Base-by-base conservation (phyloP, 2,329 filamentous ascomycete genomes). In the Mycosphaerella sp. region DNA sequence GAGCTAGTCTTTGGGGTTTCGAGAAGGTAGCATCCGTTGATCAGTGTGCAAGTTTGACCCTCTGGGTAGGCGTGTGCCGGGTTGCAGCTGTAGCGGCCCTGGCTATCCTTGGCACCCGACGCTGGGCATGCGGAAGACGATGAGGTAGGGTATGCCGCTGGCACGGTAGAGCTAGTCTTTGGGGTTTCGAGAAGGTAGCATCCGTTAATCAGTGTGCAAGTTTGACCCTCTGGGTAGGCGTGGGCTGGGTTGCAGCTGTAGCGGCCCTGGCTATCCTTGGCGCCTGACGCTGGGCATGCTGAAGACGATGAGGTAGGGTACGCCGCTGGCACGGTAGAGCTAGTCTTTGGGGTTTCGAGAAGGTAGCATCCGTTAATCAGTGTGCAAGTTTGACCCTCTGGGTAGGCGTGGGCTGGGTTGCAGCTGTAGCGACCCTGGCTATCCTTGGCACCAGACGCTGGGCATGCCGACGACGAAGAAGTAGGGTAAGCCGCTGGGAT, bases 11-110 rank as follows among this genome's bases (percentile, higher is more conserved):
- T 38, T 29, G 53, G 53, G 29, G 45, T 52, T 10, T 55, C 40
- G 32, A 62, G 38, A 26, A 51, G 46, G 42, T 55, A 42, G 53
- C 47, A 48, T 32, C 57, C 59, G 10, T 49, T 49, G 11, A 57
- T 50, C 4, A 51, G 55, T 44, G 55, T 23, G 45, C 61, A 62
- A 8, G 39, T 44, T 4, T 51, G 53, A 17, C 59, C 59, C 26
- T 49, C 48, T n/a, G 59, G 58, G 51, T 60, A 60, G 36, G 29
- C 17, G 46, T 58, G 48, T 23, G 60, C 60, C 32, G 57, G 52
- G 55, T 57, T 50, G 51, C 53, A 56, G 29, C 44, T 47, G 50
- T 54, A 55, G 29, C 14, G 49, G 6, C 50, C 43, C n/a, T 47
- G 21, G 14, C 9, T 17, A 36, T 54, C 45, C 46, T 11, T 17